phyloP scores from a whole-genome alignment of 2,329 filamentous ascomycete species.

The Bipolaris oryzae region DNA sequence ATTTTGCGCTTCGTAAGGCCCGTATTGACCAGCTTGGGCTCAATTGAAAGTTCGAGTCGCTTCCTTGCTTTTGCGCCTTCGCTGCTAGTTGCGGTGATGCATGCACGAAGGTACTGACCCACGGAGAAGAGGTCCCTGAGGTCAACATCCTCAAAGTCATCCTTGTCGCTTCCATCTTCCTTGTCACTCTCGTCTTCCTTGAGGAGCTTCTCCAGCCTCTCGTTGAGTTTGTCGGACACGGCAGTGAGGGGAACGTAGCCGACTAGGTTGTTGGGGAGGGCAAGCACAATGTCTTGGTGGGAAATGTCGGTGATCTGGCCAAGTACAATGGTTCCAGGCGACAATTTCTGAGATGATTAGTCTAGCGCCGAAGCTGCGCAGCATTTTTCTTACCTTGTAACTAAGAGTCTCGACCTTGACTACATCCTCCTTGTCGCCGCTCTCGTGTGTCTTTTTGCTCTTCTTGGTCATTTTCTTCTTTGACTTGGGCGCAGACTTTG shows the following conservation, averaged over 20 bases:
- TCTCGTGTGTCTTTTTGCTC: conserved; percentile 47
- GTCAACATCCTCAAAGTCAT: conserved; percentile 66
- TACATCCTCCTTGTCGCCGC: conserved; percentile 52
- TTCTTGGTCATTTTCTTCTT: conserved; percentile 59
- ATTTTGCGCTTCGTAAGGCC: conserved; percentile 75
- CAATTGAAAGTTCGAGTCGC: conserved; percentile 84
- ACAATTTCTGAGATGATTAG: conserved; percentile 67
- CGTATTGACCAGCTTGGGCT: conserved; percentile 78
- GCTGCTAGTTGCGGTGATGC: conserved; percentile 78
- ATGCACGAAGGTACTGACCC: conserved; percentile 87
- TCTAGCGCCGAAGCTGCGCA: conserved; percentile 2
- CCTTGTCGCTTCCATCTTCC: conserved; percentile 57
- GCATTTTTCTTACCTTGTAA: conserved; percentile 72
- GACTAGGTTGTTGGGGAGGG: conserved; percentile 89
- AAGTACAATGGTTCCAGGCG: conserved; percentile 84
- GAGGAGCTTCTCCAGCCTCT: conserved; percentile 71
- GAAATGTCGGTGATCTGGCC: conserved; percentile 86
- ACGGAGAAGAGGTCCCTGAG: conserved; percentile 76
- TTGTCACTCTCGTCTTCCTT: conserved; percentile 67
- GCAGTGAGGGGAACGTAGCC: conserved; percentile 91
- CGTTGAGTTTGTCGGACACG: conserved; percentile 80
- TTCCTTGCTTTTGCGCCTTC: conserved; percentile 72
- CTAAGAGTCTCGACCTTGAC: conserved; percentile 85
- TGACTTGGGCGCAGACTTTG: conserved; percentile 53
- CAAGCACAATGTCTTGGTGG: conserved; percentile 75